These are phyloP conservation scores for Alternaria gansuensis DNA, from an alignment of 2,329 filamentous ascomycete genomes.

Conservation along the genomic window DNA sequence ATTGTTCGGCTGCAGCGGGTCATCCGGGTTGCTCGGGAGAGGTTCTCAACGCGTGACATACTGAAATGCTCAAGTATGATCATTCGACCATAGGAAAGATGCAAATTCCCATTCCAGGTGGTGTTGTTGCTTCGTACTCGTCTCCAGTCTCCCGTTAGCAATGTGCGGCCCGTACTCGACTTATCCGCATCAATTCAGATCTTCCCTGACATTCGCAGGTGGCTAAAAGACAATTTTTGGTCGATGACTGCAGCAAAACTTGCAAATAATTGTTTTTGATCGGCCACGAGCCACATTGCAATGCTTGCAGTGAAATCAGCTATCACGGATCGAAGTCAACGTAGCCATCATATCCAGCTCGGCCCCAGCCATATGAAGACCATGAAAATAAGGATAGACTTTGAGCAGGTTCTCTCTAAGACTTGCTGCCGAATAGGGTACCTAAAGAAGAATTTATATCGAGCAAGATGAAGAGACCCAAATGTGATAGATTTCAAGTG, in stretches of 20 bases:
- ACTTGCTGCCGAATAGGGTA: background rate
- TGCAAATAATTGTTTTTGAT: background rate
- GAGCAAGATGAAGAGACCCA: background rate
- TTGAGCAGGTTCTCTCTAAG: background rate
- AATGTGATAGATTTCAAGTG: background rate
- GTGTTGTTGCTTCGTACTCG: background rate
- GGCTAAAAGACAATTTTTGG: background rate
- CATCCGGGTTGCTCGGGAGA: background rate
- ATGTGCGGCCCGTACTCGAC: background rate
- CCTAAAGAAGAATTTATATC: background rate
- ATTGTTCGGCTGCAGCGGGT: conserved; percentile 4
- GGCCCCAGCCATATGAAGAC: conserved; percentile 45
- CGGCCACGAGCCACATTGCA: background rate
- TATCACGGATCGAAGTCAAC: conserved; percentile 55
- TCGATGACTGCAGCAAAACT: background rate
- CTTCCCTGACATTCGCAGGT: background rate
- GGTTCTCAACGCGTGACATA: background rate
- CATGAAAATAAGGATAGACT: background rate
- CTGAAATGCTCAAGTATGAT: background rate
- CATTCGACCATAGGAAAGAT: background rate
- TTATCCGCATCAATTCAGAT: background rate
- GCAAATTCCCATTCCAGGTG: background rate
- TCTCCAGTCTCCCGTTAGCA: background rate
- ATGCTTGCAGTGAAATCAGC: conserved; percentile 19
- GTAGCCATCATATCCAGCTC: conserved; percentile 54